Base-by-base conservation (phyloP, 768 basidiomycete genomes). In the Infundibulicybe gibba region DNA sequence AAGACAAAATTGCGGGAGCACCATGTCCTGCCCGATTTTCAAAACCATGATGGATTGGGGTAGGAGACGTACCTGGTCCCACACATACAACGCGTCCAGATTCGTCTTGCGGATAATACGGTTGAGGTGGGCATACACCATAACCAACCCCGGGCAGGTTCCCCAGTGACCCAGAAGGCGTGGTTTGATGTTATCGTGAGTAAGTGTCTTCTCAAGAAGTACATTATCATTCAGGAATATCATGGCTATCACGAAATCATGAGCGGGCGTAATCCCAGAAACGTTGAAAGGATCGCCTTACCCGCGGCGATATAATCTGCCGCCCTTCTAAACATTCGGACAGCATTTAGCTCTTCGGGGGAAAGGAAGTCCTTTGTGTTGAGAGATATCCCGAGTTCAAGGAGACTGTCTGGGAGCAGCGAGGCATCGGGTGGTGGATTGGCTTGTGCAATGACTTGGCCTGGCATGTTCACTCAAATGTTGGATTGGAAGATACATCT, bases 81-180 rank as follows among this genome's bases (percentile, higher is more conserved):
- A 90, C 43, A 94, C 82, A 49, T 87, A 88, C 40, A 94, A 74
- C 2, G 78, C 71, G 51, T 89, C 79, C 12, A 83, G 63, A 51
- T 70, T 72, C 8, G 76, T 77, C 54, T 80, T 83, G 44, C 72
- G 71, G 50, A 87, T 77, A 47, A 87, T 65, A 45, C 78, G 66
- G 59, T 80, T 88, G 38, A 87, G 66, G 55, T 92, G 89, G 0
- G 88, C 87, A 54, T 83, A 83, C 6, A 76, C 76, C 52, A 92
- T 75, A 50, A 75, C 66, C 8, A 93, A 76, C 16, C 90, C 91
- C 0, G 87, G 88, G 55, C 88, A 89, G 21, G 87, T 88, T 21
- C 87, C 88, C 86, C 87, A 90, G 57, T 90, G 89, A 1, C 90
- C 90, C 6, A 92, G 75, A 19, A 92, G 76, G 56, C 89, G 80